A percentile compares a stretch with the other conserved stretches of the same genome.
Evolutionary conservation across 2,329 filamentous ascomycete genomes (phyloP).

Genomic region (Talaromyces funiculosus): DNA sequence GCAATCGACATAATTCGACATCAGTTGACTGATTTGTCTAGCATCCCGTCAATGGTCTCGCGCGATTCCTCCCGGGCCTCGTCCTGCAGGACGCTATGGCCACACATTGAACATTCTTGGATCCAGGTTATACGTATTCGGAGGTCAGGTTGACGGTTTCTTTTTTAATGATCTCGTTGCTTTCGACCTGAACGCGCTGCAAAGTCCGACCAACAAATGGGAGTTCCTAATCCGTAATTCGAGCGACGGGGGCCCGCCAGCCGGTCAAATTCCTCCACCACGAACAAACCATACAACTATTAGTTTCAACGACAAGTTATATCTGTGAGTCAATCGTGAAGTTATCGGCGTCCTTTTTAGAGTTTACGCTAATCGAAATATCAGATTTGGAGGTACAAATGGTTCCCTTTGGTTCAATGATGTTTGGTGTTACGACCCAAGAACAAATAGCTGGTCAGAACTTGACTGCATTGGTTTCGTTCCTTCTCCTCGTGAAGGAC

Average conservation of each 20-base stretch:
- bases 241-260: conserved; percentile 51
- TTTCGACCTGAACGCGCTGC: conserved; percentile 91
- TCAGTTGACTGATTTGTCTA: conserved; percentile 32
- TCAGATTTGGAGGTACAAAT: conserved; percentile 93
- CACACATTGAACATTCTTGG: conserved; percentile 95
- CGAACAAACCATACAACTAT: conserved; percentile 93
- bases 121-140: conserved; percentile 96
- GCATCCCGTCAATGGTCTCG: conserved; percentile 97
- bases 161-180: conserved; percentile 97
- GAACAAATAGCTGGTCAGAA: conserved; percentile 75
- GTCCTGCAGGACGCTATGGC: conserved; percentile 87
- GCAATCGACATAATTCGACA: conserved; percentile 25
- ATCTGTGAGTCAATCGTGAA: conserved; percentile 59
- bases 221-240: conserved; percentile 80
- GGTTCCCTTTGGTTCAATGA: conserved; percentile 98
- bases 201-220: conserved; percentile 88
- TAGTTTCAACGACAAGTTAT: conserved; percentile 88
- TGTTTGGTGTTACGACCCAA: conserved; percentile 91
- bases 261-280: conserved; percentile 70
- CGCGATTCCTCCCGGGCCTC: conserved; percentile 76
- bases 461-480: conserved; percentile 98
- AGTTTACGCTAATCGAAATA: not conserved
- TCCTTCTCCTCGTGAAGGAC: conserved; percentile 84
- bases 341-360: conserved; percentile 2
- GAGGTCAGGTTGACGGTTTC: conserved; percentile 91